Percentiles rank a stretch among this genome's conserved stretches.
Conservation (phyloP, 228 moss, liverwort and hornwort genomes). For the Sphagnum magellanicum region DNA sequence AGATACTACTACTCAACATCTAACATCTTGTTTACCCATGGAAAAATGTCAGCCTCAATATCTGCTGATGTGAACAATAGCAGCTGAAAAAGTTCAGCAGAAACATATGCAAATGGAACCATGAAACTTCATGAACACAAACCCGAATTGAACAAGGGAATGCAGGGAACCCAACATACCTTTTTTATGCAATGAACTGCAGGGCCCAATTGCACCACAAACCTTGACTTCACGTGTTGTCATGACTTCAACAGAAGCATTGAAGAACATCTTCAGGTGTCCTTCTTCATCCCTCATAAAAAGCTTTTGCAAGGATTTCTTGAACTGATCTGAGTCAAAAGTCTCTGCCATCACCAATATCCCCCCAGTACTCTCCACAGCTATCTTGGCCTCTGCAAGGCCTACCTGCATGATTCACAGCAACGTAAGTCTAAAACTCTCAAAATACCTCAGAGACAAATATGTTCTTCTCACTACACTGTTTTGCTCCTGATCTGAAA, state of each 20-base stretch:
- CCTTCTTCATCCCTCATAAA: constrained; percentile 75
- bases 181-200: constrained; percentile 80
- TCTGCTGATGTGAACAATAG: too few species aligned
- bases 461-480: too few species aligned
- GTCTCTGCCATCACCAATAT: constrained; percentile 91
- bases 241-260: constrained; percentile 77
- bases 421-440: too few species aligned
- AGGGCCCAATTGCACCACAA: constrained; percentile 86
- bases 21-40: too few species aligned
- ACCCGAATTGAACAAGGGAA: too few species aligned
- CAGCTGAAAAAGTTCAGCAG: too few species aligned
- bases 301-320: constrained; percentile 71
- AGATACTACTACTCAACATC: too few species aligned
- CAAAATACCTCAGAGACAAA: too few species aligned
- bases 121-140: too few species aligned
- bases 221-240: constrained; percentile 92
- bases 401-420: constrained; percentile 46
- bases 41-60: too few species aligned
- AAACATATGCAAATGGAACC: too few species aligned
- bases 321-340: constrained; percentile 88
- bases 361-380: constrained; percentile 80
- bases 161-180: constrained; percentile 11
- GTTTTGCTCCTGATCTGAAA: too few species aligned
- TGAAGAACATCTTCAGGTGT: constrained; percentile 69
- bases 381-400: constrained; percentile 74